Base-by-base conservation (phyloP, 495 filamentous ascomycete genomes). In the Immersiella caudata region DNA sequence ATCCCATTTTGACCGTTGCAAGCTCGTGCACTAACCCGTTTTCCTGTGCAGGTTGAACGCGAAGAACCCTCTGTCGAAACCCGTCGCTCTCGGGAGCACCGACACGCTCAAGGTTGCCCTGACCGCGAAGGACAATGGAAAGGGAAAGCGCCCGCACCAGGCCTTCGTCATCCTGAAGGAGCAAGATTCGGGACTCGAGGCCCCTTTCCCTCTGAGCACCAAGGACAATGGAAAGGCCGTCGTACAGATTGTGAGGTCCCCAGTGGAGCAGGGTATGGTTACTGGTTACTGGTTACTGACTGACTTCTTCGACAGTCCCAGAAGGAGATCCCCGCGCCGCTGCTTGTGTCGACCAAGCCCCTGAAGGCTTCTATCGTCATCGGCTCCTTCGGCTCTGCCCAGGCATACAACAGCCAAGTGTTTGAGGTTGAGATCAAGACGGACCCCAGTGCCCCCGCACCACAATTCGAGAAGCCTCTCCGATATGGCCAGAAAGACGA, bases 181-280 rank as follows among this genome's bases (percentile, higher is more conserved):
- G 67, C 79, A 85, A 1, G 79, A 84, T 20, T 89, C 87, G 27
- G 90, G 91, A 22, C 81, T 98, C 50, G 94, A 97, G 76, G 89
- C 93, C n/a, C 94, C 93, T 0, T 96, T 92, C 73, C 88, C 93
- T 7, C 85, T 99, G 71, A 88, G 78, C 7, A 84, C 97, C 29
- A 97, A 96, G 79, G 93, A 94, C 0, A 92, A 82, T 75, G 93
- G 93, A 59, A 96, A 96, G 78, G 91, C 87, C 5, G 89, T 89
- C 25, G 83, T 95, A 20, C 91, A 94, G 71, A 80, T 97, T 77
- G 93, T 97, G 86, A 72, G 89, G 74, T 49, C 0, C 24, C 9
- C n/a, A 49, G 25, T 26, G 16, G 6, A 21, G 12, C 1, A 14
- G 16, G 8, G 20, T 27, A 18, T 16, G 20, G n/a, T n/a, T n/a